Conservation (phyloP, 768 basidiomycete species). For the Termitomyces titanicus region DNA sequence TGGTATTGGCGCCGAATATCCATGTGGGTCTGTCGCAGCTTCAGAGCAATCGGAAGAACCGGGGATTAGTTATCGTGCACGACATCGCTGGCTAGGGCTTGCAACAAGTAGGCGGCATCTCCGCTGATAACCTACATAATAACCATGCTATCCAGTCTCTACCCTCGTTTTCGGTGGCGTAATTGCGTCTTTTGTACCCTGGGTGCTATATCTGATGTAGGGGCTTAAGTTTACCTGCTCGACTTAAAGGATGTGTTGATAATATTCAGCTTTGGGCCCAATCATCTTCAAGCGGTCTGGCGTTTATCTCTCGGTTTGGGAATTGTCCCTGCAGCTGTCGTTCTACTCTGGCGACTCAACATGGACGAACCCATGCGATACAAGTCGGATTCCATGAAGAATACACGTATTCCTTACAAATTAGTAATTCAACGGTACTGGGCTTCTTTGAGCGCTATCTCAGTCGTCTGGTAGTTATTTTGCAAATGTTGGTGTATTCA, state of each 20-base stretch:
- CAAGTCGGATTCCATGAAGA: slow-evolving; percentile 75
- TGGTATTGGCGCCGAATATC: slow-evolving; percentile 87
- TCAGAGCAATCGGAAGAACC: slow-evolving; percentile 87
- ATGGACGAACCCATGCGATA: slow-evolving; percentile 81
- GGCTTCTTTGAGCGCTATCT: slow-evolving; percentile 63
- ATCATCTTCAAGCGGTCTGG: slow-evolving; percentile 85
- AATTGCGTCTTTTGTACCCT: slow-evolving; percentile 71
- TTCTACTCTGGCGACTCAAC: slow-evolving; percentile 79
- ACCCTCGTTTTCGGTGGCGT: slow-evolving; percentile 87
- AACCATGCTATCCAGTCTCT: slow-evolving; percentile 40
- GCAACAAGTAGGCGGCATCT: slow-evolving; percentile 62
- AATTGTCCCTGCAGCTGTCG: slow-evolving; percentile 67
- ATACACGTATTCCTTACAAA: slow-evolving; percentile 66
- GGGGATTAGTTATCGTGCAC: slow-evolving; percentile 69
- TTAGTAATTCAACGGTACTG: slow-evolving; percentile 84
- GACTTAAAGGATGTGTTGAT: neutral
- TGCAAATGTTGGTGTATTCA: neutral
- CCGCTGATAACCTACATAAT: neutral
- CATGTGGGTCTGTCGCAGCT: slow-evolving; percentile 83
- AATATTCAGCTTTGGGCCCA: slow-evolving; percentile 72
- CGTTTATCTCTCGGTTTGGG: slow-evolving; percentile 82
- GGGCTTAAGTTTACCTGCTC: neutral
- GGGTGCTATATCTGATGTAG: slow-evolving; percentile 83
- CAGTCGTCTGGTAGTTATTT: slow-evolving; percentile 62
- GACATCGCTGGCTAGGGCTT: slow-evolving; percentile 80